Evolutionary conservation across 352 stramenopile genomes (phyloP).

Genomic region (Plasmopara muralis): DNA sequence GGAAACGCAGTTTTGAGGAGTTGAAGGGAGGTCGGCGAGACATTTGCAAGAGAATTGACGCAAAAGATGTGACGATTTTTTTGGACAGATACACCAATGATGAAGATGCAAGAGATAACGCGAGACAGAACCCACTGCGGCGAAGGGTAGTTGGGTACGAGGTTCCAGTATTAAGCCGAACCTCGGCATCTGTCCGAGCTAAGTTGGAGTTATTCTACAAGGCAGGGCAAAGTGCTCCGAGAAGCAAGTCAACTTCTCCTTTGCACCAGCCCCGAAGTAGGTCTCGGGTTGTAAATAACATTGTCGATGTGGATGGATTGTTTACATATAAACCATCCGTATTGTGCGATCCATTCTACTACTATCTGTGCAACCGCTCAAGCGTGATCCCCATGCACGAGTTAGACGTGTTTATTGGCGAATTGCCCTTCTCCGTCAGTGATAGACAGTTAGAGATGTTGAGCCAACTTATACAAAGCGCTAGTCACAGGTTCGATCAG

Average conservation of each 20-base stretch:
- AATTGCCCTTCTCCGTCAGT: constrained; percentile 74
- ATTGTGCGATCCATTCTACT: constrained; percentile 58
- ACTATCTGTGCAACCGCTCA: constrained; percentile 48
- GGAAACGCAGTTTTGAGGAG: constrained; percentile 65
- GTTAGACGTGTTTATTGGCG: constrained; percentile 60
- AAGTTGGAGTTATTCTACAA: constrained; percentile 45
- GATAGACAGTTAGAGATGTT: constrained; percentile 80
- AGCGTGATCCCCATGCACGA: constrained; percentile 46
- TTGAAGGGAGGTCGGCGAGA: constrained; percentile 35
- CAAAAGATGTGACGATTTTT: constrained; percentile 79
- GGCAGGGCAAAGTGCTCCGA: constrained; percentile 11
- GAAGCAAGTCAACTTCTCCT: constrained; percentile 12
- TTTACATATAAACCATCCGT: constrained; percentile 39
- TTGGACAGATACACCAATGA: constrained; percentile 75
- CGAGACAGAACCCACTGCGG: constrained; percentile 29
- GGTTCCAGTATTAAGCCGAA: constrained; percentile 65
- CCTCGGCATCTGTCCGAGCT: constrained; percentile 51
- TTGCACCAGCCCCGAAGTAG: constrained; percentile 6
- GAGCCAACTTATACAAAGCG: constrained; percentile 48
- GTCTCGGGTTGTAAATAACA: constrained; percentile 9
- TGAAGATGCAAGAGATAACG: constrained; percentile 20
- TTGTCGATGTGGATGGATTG: constrained; percentile 33
- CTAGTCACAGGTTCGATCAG: constrained; percentile 26
- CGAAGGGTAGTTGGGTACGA: constrained; percentile 79
- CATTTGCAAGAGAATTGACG: constrained; percentile 66